These are phyloP conservation scores for Podospora sp. DNA, from an alignment of 495 filamentous ascomycete genomes.

Conservation along the genomic window DNA sequence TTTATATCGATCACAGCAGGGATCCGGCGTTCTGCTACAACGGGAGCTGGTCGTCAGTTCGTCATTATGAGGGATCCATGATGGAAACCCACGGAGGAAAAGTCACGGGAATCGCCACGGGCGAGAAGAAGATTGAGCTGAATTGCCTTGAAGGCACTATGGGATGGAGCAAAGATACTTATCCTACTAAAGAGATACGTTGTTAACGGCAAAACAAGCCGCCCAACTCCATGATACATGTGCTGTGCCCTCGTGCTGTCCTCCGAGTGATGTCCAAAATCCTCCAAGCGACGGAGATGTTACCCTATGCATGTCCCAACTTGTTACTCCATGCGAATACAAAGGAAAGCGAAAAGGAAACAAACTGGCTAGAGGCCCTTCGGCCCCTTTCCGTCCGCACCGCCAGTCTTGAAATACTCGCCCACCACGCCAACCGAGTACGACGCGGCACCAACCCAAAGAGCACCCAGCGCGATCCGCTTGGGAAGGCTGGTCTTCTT, in stretches of 20 bases:
- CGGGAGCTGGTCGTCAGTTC: too few species aligned
- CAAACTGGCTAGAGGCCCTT: constrained; percentile 9
- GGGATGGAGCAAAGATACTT: neutral
- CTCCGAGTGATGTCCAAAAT: neutral
- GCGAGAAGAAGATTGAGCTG: neutral
- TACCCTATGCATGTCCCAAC: neutral
- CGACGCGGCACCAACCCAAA: constrained; percentile 61
- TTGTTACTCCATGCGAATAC: constrained; percentile 16
- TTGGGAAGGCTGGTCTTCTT: constrained; percentile 44
- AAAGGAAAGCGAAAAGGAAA: neutral
- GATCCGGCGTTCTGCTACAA: too few species aligned
- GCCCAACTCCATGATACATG: neutral
- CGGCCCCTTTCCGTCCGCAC: constrained; percentile 54
- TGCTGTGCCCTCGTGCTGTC: neutral
- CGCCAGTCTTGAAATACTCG: constrained; percentile 67
- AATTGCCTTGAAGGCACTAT: neutral
- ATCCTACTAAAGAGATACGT: neutral
- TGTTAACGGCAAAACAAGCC: neutral
- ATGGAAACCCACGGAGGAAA: neutral
- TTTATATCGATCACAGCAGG: too few species aligned
- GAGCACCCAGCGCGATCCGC: constrained; percentile 58
- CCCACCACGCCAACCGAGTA: constrained; percentile 71
- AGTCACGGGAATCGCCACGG: neutral
- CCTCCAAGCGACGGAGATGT: neutral
- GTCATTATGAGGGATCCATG: too few species aligned